A percentile compares a stretch with the other conserved stretches of the same genome.
phyloP scores from a whole-genome alignment of 495 filamentous ascomycete genomes.

The Penicillium samsonianum region DNA sequence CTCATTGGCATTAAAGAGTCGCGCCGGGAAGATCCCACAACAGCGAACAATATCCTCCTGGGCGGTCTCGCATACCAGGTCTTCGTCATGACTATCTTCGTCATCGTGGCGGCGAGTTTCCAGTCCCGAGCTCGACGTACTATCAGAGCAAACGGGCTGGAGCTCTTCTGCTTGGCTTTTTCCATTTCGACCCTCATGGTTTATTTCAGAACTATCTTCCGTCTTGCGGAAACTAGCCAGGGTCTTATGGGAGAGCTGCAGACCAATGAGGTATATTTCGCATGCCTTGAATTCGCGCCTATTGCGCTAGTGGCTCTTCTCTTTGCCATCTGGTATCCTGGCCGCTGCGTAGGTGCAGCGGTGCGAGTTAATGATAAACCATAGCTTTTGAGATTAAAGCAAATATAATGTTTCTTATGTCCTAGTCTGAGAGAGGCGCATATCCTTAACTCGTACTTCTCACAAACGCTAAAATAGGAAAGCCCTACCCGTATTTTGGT shows the following conservation, averaged over 20 bases:
- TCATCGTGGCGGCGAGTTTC: conserved; percentile 35
- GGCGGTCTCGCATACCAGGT: conserved; percentile 53
- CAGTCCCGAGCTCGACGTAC: conserved; percentile 19
- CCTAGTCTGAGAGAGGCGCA: background rate
- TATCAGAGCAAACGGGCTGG: conserved; percentile 14
- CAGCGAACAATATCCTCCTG: conserved; percentile 52
- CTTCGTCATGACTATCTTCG: conserved; percentile 50
- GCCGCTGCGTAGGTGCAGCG: conserved; percentile 21
- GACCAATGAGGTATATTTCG: conserved; percentile 53
- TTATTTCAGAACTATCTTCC: conserved; percentile 54
- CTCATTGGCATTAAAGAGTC: conserved; percentile 47
- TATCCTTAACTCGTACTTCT: no score
- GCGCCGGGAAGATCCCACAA: conserved; percentile 41
- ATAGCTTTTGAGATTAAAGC: background rate
- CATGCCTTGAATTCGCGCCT: conserved; percentile 53
- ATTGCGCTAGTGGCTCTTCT: conserved; percentile 48
- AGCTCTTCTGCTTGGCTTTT: conserved; percentile 25
- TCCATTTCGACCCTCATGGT: conserved; percentile 47
- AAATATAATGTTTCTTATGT: background rate
- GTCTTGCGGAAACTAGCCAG: conserved; percentile 56
- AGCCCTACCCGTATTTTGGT: no score
- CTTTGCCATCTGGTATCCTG: conserved; percentile 50
- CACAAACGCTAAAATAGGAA: no score
- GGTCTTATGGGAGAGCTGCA: conserved; percentile 47
- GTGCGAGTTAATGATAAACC: background rate